Evolutionary conservation across 2,329 filamentous ascomycete genomes (phyloP).

Genomic region (Apiospora phragmitis): DNA sequence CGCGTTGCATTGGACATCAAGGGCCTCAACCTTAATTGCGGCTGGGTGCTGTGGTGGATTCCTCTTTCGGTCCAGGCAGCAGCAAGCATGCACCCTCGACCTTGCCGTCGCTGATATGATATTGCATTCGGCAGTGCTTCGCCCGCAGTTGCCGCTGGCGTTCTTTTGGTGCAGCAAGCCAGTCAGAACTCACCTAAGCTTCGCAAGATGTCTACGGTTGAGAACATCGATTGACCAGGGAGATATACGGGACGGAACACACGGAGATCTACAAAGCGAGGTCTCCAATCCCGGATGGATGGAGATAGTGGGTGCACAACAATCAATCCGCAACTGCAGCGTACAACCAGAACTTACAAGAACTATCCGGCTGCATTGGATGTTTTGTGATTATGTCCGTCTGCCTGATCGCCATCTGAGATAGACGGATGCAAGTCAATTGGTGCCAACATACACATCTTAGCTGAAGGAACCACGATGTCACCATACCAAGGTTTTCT

Average conservation of each 20-base stretch:
- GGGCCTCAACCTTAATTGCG: background rate
- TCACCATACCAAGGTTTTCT: background rate
- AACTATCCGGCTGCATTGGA: background rate
- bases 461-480: background rate
- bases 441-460: background rate
- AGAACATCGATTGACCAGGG: background rate
- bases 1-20: background rate
- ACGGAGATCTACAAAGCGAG: background rate
- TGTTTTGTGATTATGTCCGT: background rate
- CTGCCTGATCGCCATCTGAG: slow-evolving; percentile 3
- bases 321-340: background rate
- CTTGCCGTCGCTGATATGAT: background rate
- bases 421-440: background rate
- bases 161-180: background rate
- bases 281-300: background rate
- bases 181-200: background rate
- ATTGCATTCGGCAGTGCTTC: background rate
- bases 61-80: background rate
- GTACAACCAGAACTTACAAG: background rate
- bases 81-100: background rate
- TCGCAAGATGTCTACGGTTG: background rate
- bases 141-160: background rate
- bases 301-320: background rate
- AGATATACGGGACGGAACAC: background rate
- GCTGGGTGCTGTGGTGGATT: background rate